Evolutionary conservation across 192 early-diverging fungal species (phyloP), one percentile per base, ranked within the genome.

Genomic region (Entomortierella parvispora): DNA sequence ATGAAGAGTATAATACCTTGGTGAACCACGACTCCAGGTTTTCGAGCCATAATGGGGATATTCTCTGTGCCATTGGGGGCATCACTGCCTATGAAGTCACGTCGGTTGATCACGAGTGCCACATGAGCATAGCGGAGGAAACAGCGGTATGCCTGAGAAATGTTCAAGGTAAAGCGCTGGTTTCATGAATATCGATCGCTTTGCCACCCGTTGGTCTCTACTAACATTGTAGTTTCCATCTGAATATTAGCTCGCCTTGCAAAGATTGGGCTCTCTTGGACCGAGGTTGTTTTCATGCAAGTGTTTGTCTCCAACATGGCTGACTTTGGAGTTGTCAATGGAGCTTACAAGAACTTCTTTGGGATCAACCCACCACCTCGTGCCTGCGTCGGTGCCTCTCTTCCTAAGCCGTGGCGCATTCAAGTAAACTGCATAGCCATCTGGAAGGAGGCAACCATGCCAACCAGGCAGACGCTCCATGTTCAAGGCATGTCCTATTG

Each of bases 401-500:
- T 89, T 9, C 74, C 68, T 32, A 57, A 49, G 20, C 68, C 62
- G 0, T 40, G 65, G n/a, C 75, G 68, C 17, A 71, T 94, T 17
- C 90, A 93, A 60, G 88, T 93, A 31, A 93, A 90, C 69, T 80
- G 85, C 18, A 60, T 85, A 1, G 90, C 90, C 10, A 84, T 81
- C 32, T 79, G 65, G 37, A 53, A 60, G 17, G 37, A 44, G 3
- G 57, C 62, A 7, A 43, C 42, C 3, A 32, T 26, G 9, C 31
- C 34, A 2, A 75, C 69, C 33, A 83, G 82, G 51, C 71, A 87
- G 23, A 88, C 86, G 0, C 79, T 95, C 80, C 93, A 95, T 82
- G 93, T 95, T 11, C 93, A 95, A 68, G 86, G 91, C 22, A 84
- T 95, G 12, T 95, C 93, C 15, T 95, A 95, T 71, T 95, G 93